Percentiles rank a stretch among this genome's conserved stretches.
Evolutionary conservation across 495 filamentous ascomycete genomes (phyloP).

Genomic region (Pseudoneurospora amorphoporcata): DNA sequence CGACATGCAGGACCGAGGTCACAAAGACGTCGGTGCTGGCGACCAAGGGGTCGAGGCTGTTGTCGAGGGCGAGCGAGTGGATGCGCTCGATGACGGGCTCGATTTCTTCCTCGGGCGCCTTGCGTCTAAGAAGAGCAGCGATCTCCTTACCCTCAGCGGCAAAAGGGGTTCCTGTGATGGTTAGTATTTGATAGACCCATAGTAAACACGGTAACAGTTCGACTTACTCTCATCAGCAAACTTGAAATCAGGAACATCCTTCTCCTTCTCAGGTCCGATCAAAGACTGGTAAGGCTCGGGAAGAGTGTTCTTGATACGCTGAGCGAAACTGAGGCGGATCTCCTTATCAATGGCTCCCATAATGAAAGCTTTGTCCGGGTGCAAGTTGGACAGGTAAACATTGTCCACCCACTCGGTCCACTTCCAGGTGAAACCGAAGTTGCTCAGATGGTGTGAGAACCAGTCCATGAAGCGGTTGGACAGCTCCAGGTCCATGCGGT

Average conservation of each 20-base stretch:
- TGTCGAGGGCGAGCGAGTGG: conserved; percentile 58
- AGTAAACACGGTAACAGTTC: background rate
- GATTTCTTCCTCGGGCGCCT: conserved; percentile 72
- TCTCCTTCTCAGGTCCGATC: conserved; percentile 79
- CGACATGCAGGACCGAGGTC: conserved; percentile 83
- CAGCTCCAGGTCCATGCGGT: conserved; percentile 79
- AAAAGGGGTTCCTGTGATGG: conserved; percentile 60
- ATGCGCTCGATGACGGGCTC: conserved; percentile 67
- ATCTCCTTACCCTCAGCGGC: conserved; percentile 69
- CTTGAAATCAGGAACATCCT: conserved; percentile 91
- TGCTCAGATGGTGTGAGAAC: conserved; percentile 96
- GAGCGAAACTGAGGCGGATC: conserved; percentile 90
- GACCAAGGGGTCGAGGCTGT: conserved; percentile 64
- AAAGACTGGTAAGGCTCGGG: conserved; percentile 74
- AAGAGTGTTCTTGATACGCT: conserved; percentile 88
- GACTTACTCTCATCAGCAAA: conserved; percentile 67
- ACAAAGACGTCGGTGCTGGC: conserved; percentile 86
- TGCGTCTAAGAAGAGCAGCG: conserved; percentile 66
- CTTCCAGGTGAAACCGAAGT: conserved; percentile 99
- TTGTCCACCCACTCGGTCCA: conserved; percentile 97
- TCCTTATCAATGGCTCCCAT: conserved; percentile 88
- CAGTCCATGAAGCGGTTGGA: conserved; percentile 85
- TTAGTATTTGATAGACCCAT: conserved; percentile 5
- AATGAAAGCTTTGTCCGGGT: conserved; percentile 91
- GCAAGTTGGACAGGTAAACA: conserved; percentile 59